Conservation (phyloP, 805 yeast genomes). For the Sporopachydermia lactativora region DNA sequence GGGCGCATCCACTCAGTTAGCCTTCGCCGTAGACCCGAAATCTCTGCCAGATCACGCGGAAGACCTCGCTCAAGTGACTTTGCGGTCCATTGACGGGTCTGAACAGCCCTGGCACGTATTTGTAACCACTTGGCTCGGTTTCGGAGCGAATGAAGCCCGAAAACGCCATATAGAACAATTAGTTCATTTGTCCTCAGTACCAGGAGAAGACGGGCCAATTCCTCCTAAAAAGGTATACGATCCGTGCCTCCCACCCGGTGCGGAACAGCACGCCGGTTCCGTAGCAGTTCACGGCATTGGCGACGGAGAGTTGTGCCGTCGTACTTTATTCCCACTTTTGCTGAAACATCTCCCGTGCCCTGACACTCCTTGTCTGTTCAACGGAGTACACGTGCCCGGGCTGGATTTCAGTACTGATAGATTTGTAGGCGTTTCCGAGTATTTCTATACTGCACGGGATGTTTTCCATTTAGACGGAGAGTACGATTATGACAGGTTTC, state of each 20-base stretch:
- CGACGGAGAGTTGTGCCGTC: slow-evolving; percentile 58
- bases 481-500: slow-evolving; percentile 62
- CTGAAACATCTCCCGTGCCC: slow-evolving; percentile 69
- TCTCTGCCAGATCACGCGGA: slow-evolving; percentile 55
- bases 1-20: slow-evolving; percentile 94
- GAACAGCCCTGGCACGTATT: slow-evolving; percentile 71
- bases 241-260: slow-evolving; percentile 2
- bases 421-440: slow-evolving; percentile 90
- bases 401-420: slow-evolving; percentile 68
- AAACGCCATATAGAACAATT: slow-evolving; percentile 50
- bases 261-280: slow-evolving; percentile 3
- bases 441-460: slow-evolving; percentile 95
- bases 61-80: slow-evolving; percentile 51
- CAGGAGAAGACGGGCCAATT: slow-evolving; percentile 1
- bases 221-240: slow-evolving; percentile 6
- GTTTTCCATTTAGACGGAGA: slow-evolving; percentile 81
- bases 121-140: slow-evolving; percentile 95
- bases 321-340: slow-evolving; percentile 60
- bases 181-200: slow-evolving; percentile 31
- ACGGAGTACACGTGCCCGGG: slow-evolving; percentile 89
- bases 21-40: slow-evolving; percentile 66
- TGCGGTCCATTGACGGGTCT: slow-evolving; percentile 60
- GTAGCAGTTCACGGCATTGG: slow-evolving; percentile 57
- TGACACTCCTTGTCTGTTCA: slow-evolving; percentile 84
- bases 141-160: slow-evolving; percentile 93